Conservation (phyloP, 179 eudicot genomes). For the Gypsophila paniculata region DNA sequence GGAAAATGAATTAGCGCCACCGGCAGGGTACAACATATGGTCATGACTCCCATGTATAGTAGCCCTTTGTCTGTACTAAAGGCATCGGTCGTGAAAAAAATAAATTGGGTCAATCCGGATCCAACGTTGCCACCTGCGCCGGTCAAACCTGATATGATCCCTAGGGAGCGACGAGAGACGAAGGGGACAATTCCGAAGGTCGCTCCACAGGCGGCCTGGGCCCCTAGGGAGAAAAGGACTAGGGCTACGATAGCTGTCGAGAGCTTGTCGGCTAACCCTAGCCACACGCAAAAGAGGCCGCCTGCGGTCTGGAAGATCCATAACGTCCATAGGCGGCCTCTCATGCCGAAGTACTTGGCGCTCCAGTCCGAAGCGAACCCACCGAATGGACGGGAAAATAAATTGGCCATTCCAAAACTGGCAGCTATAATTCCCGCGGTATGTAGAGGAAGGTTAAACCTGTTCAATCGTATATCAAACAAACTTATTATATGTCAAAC, state of each 20-base stretch:
- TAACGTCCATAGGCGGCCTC: slow-evolving; percentile 14
- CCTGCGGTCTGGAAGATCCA: slow-evolving; percentile 18
- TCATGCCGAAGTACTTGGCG: slow-evolving; percentile 15
- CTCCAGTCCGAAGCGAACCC: slow-evolving; percentile 4
- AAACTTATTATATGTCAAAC: too few relatives aligned
- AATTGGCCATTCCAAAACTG: slow-evolving; percentile 15
- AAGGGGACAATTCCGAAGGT: slow-evolving; percentile 15
- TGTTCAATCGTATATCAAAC: not conserved
- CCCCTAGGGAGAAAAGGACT: slow-evolving; percentile 10
- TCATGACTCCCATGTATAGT: slow-evolving; percentile 12
- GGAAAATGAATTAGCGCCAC: slow-evolving; percentile 14
- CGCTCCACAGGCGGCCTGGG: slow-evolving; percentile 16
- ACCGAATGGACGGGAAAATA: slow-evolving; percentile 11
- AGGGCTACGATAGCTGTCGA: slow-evolving; percentile 7
- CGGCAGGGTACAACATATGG: slow-evolving; percentile 14
- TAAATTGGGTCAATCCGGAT: slow-evolving; percentile 15
- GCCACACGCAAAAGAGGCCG: slow-evolving; percentile 11
- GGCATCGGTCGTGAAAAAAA: not conserved
- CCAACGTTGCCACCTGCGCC: slow-evolving; percentile 15
- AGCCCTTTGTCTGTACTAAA: slow-evolving; percentile 6
- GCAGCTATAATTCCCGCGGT: slow-evolving; percentile 16
- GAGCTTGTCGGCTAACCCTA: slow-evolving; percentile 1
- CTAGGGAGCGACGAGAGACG: slow-evolving; percentile 5
- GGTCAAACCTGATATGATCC: slow-evolving; percentile 14
- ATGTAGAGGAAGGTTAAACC: slow-evolving; percentile 11